These are phyloP conservation scores for Pichia pseudocactophila DNA, from an alignment of 805 yeast species.

Conservation along the genomic window DNA sequence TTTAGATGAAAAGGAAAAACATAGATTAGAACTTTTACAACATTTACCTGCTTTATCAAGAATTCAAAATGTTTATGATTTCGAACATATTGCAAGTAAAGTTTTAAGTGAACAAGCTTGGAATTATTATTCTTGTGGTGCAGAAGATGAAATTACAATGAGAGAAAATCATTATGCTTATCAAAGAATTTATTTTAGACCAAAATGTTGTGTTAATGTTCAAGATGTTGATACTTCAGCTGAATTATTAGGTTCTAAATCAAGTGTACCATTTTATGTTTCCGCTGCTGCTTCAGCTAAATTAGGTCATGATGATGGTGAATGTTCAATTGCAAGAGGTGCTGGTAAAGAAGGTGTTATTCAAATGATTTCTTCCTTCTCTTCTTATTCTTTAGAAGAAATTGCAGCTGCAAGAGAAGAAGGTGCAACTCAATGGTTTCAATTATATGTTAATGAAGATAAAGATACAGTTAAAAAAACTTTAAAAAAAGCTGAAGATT, in stretches of 20 bases:
- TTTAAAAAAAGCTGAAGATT: slow-evolving; percentile 15
- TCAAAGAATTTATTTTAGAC: slow-evolving; percentile 82
- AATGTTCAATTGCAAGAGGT: slow-evolving; percentile 74
- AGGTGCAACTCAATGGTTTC: slow-evolving; percentile 79
- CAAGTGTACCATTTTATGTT: slow-evolving; percentile 73
- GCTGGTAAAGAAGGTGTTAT: slow-evolving; percentile 60
- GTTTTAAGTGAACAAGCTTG: slow-evolving; percentile 73
- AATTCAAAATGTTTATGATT: slow-evolving; percentile 73
- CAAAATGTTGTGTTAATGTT: slow-evolving; percentile 76
- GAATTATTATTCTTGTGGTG: slow-evolving; percentile 87
- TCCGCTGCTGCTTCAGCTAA: slow-evolving; percentile 89
- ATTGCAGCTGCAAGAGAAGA: slow-evolving; percentile 60
- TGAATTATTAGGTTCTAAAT: slow-evolving; percentile 61
- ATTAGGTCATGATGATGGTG: slow-evolving; percentile 91
- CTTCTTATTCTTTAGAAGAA: slow-evolving; percentile 83
- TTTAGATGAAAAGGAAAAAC: slow-evolving; percentile 34
- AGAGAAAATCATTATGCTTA: slow-evolving; percentile 88
- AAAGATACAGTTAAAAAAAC: slow-evolving; percentile 30
- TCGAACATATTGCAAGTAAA: slow-evolving; percentile 76
- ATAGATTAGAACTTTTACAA: slow-evolving; percentile 34
- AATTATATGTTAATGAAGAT: slow-evolving; percentile 69
- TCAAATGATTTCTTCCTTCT: slow-evolving; percentile 90
- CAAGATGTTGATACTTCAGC: slow-evolving; percentile 57
- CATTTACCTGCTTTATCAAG: slow-evolving; percentile 64
- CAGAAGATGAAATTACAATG: slow-evolving; percentile 85